Base-by-base conservation (phyloP, 148 eudicot genomes). In the Polygonum maritimum region DNA sequence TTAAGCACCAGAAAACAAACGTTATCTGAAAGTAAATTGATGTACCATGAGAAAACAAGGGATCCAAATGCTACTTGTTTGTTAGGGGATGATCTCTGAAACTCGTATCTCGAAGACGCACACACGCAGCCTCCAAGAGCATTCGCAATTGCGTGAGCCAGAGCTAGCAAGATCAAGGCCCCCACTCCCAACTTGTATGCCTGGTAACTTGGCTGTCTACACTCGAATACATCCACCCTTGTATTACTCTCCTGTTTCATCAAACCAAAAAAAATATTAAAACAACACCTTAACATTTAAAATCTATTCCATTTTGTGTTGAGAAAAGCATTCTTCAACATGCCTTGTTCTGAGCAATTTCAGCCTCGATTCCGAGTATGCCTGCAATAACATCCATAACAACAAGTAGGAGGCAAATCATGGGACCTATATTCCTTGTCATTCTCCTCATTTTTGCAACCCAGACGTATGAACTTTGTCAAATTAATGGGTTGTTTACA, bases 181-280 rank as follows among this genome's bases (percentile, higher is more conserved):
- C 85, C 84, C 54, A 94, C 49, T 39, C 97, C 98, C 0, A 90
- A 89, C 82, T 83, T 89, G 86, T 90, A 94, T 3, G 98, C 97
- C 55, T 83, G 70, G 75, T 87, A 77, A 80, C 95, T 94, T 47
- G 98, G 97, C 26, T 92, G 89, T 51, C 92, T 82, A 35, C 98
- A 94, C 80, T 87, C 90, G 48, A 92, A 79, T 45, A 94, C 49
- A 91, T 87, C 88, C 60, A 79, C 77, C 78, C 71, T 86, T 79
- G 87, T 72, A 57, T 86, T 70, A 52, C 83, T 71, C 77, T 55
- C 88, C 98, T 94, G 83, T 31, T 19, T 62, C 39, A 62, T 9
- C 44, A 74, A 22, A 35, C 10, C 31, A 26, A 26, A 26, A 26
- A 39, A 18, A n/a, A 31, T n/a, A n/a, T n/a, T n/a, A 31, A 44